Evolutionary conservation across 495 filamentous ascomycete genomes (phyloP), one percentile per base, ranked within the genome.

Genomic region (Elasticomyces elasticus): DNA sequence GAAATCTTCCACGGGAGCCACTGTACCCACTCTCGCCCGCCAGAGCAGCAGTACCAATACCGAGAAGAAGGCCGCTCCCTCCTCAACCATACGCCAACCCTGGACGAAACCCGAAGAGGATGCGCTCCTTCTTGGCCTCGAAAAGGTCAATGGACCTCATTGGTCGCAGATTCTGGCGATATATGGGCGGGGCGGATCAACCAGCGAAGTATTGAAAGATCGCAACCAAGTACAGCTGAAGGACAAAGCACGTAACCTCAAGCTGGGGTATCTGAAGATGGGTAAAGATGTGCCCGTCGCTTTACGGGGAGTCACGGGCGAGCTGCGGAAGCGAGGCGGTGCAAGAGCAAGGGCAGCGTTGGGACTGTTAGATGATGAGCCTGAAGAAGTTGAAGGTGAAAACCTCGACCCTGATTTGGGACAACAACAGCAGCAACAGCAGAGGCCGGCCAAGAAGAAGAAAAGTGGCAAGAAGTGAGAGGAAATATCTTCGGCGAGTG

Each of bases 171-270:
- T 97, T 31, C 74, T 97, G 2, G 82, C 83, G 12, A 80, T 97
- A 63, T 95, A 90, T 62, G 90, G 90, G 0, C 78, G 80, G 0
- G 86, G 86, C 30, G 90, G 90, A 4, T 84, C 82, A 2, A 79
- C 92, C 49, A 90, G 83, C 46, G 84, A 92, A 57, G 83, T 87
- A 5, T 74, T 97, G 31, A 94, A 94, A 61, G 91, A 95, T 61
- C 81, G 90, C 37, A 94, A 90, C 46, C 90, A 97, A 65, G 91
- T 96, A 0, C 90, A 96, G 63, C 74, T 96, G 13, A 96, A 96
- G 64, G 90, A 97, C 64, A 97, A 97, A 66, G 90, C 90, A 9
- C 76, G 90, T 31, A 97, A 97, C 53, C 67, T 97, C 51, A 97
- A 97, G 67, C 76, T 97, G 0, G 95, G 94, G 71, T 95, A 95